Base-by-base conservation (phyloP, 169 alveolate genomes). In the Plasmodium coatneyi region DNA sequence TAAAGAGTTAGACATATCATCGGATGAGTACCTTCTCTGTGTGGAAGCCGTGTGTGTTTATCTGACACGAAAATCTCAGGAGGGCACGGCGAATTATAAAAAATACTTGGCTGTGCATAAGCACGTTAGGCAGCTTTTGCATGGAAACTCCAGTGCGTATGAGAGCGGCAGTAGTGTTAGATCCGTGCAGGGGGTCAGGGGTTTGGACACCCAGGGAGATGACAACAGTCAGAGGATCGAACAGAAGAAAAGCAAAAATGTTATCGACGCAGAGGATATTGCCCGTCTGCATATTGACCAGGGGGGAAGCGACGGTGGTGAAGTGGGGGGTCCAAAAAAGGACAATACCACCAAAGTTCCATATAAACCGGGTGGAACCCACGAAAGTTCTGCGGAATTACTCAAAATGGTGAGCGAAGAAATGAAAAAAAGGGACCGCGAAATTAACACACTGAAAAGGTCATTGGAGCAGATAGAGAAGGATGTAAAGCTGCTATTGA, bases 1-100 rank as follows among this genome's bases (percentile, higher is more conserved):
- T 36, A 76, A 86, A 54, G 86, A 86, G 28, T 16, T 86, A 19
- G 60, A 25, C 19, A 74, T 86, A 36, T 19, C 93, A 0, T 28
- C 79, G 28, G 28, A n/a, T 43, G 93, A 86, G 16, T 86, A 86
- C 49, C 19, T 86, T 6, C 12, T 14, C n/a, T 74, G 93, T 76
- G 60, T 80, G 30, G 32, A 46, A 4, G n/a, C 34, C 32, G 66
- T 80, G n/a, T 80, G 86, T 46, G 6, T 22, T 41, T 80, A 80
- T 46, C 19, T 80, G 14, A 34, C 34, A 10, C 30, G 49, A 6
- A 41, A 80, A 10, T 22, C 12, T 5, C 41, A 72, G 41, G 36
- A 46, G n/a, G 70, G n/a, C 25, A 52, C 52, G 39, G 32, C 79
- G 10, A 19, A 10, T 25, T 46, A 70, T 25, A 34, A 14, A 19